Evolutionary conservation across 441 rosid species (phyloP).

Genomic region (Jatropha podagrica): DNA sequence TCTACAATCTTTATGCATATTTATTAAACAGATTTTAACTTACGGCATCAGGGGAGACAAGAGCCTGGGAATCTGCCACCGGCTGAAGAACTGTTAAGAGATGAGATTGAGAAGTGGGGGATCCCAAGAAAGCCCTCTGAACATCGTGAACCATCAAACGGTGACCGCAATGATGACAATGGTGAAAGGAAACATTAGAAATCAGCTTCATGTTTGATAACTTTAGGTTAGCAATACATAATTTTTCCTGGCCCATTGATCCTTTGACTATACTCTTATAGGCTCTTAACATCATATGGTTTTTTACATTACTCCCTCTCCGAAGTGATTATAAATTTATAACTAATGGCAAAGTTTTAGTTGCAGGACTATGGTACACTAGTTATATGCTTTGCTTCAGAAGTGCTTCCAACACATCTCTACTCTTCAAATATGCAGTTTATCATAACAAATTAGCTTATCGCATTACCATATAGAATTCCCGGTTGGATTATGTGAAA

Average conservation of each 20-base stretch:
- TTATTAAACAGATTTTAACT: constrained; percentile 17
- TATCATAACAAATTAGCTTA: not conserved
- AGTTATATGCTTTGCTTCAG: not conserved
- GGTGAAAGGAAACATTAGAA: constrained; percentile 27
- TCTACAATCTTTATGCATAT: not conserved
- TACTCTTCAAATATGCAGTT: not conserved
- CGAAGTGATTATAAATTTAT: not conserved
- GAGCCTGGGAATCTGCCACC: constrained; percentile 34
- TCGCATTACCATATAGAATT: not conserved
- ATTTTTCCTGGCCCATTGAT: not conserved
- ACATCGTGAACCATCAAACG: constrained; percentile 34
- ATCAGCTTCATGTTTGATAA: not conserved
- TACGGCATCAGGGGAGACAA: constrained; percentile 29
- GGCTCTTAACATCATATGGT: not conserved
- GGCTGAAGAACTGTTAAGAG: constrained; percentile 35
- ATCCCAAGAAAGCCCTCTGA: constrained; percentile 30
- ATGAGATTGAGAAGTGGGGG: constrained; percentile 33
- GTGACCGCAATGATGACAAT: constrained; percentile 39
- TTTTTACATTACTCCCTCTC: not conserved
- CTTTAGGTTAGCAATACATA: not conserved
- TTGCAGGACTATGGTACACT: not conserved
- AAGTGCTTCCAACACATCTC: not conserved
- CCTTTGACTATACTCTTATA: not conserved
- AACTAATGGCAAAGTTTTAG: not conserved
- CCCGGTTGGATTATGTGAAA: not conserved